A percentile compares a stretch with the other conserved stretches of the same genome.
Conservation (phyloP, 805 yeast species). For the Torulaspora franciscae region DNA sequence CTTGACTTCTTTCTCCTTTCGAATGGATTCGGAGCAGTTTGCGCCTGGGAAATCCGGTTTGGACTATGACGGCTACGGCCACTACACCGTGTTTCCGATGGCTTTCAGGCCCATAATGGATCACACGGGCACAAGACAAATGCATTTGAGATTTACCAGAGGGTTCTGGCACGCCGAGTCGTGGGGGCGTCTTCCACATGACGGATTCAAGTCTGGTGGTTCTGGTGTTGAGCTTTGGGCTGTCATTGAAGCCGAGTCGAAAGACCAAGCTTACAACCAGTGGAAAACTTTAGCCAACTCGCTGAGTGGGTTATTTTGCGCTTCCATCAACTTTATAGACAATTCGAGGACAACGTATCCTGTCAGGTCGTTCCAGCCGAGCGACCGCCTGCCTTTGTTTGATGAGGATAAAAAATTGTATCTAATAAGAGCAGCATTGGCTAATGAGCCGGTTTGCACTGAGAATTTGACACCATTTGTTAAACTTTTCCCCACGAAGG, state of each 20-base stretch:
- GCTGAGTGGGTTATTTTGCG: constrained; percentile 89
- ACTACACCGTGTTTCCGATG: constrained; percentile 72
- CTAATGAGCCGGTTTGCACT: constrained; percentile 93
- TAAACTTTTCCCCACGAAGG: constrained; percentile 85
- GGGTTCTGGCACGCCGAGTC: constrained; percentile 91
- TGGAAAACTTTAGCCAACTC: constrained; percentile 75
- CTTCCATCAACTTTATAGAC: constrained; percentile 86
- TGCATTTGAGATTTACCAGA: constrained; percentile 82
- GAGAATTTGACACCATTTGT: constrained; percentile 93
- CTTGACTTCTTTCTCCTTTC: constrained; percentile 66
- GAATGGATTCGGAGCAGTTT: constrained; percentile 49
- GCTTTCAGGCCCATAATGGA: constrained; percentile 72
- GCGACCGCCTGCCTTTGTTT: constrained; percentile 28
- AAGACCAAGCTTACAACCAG: constrained; percentile 49
- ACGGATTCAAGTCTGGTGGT: constrained; percentile 78
- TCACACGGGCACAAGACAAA: constrained; percentile 60
- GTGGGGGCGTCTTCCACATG: constrained; percentile 78
- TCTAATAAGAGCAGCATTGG: constrained; percentile 77
- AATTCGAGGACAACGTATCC: constrained; percentile 71
- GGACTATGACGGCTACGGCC: constrained; percentile 34
- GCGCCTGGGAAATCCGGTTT: constrained; percentile 26
- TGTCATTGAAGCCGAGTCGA: constrained; percentile 56
- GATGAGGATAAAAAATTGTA: constrained; percentile 41
- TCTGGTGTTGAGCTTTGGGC: constrained; percentile 96
- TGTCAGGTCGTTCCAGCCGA: constrained; percentile 35